Conservation (phyloP, 192 early-diverging fungal species). For the Coemansia sp. region DNA sequence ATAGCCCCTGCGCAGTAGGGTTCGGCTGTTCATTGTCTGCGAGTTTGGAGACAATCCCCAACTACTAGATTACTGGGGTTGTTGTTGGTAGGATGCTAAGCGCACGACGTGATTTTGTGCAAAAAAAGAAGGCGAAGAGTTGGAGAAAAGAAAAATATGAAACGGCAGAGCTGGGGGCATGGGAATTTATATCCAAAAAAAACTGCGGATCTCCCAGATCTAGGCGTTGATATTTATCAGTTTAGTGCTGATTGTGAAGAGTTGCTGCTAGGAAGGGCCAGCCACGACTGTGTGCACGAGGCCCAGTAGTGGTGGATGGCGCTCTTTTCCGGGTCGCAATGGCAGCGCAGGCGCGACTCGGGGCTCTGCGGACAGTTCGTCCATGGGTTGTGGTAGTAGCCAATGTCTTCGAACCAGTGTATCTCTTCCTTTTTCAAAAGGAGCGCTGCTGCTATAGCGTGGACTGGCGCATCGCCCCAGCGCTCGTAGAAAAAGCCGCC, state of each 20-base stretch:
- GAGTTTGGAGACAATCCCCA: not conserved
- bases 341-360: constrained; percentile 39
- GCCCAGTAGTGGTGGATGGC: constrained; percentile 48
- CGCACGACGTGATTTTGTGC: not conserved
- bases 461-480: constrained; percentile 63
- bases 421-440: constrained; percentile 63
- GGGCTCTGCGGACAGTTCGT: constrained; percentile 43
- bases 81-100: not conserved
- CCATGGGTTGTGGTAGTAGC: constrained; percentile 67
- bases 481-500: constrained; percentile 69
- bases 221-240: not conserved
- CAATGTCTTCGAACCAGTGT: constrained; percentile 75
- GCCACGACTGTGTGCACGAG: constrained; percentile 47
- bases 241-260: not conserved
- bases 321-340: constrained; percentile 50
- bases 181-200: constrained; percentile 1
- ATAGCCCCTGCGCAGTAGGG: constrained; percentile 29
- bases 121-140: not conserved
- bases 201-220: not conserved
- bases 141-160: not conserved
- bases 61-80: not conserved
- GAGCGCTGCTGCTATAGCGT: constrained; percentile 64
- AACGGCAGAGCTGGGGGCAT: not conserved
- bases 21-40: constrained; percentile 5
- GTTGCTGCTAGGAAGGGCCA: constrained; percentile 20